Conservation (phyloP, 1,139 yeast species). For the Candida neerlandica region DNA sequence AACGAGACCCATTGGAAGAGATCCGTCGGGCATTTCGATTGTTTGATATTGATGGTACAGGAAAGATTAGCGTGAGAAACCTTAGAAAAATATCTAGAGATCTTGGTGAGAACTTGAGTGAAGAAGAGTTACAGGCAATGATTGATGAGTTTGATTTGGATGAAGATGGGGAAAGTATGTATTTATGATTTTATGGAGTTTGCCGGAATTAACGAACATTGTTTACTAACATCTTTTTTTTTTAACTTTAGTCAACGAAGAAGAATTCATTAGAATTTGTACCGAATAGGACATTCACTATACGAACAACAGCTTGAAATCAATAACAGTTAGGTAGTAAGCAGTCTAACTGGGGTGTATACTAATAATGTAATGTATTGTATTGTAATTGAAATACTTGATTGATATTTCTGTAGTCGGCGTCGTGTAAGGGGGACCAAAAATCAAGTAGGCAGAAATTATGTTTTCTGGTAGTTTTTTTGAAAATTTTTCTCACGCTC, state of each 20-base stretch:
- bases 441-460: too few species aligned
- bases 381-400: too few species aligned
- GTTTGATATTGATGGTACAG: conserved; percentile 88
- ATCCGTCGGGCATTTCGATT: conserved; percentile 85
- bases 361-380: too few species aligned
- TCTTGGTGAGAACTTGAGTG: conserved; percentile 87
- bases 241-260: conserved; percentile 62
- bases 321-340: too few species aligned
- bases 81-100: conserved; percentile 90
- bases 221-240: conserved; percentile 15
- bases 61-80: conserved; percentile 80
- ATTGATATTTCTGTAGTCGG: too few species aligned
- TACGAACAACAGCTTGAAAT: neutral
- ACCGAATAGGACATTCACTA: conserved; percentile 50
- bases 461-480: too few species aligned
- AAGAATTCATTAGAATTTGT: conserved; percentile 90
- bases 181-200: conserved; percentile 12
- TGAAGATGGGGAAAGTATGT: conserved; percentile 86
- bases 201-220: neutral
- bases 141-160: conserved; percentile 96
- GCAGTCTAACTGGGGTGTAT: too few species aligned
- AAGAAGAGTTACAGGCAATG: conserved; percentile 94
- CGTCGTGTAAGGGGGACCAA: too few species aligned
- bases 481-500: neutral
- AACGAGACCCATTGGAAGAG: conserved; percentile 92